Evolutionary conservation across 2,329 filamentous ascomycete genomes (phyloP), one percentile per base, ranked within the genome.

Genomic region (Beauveria sp.): DNA sequence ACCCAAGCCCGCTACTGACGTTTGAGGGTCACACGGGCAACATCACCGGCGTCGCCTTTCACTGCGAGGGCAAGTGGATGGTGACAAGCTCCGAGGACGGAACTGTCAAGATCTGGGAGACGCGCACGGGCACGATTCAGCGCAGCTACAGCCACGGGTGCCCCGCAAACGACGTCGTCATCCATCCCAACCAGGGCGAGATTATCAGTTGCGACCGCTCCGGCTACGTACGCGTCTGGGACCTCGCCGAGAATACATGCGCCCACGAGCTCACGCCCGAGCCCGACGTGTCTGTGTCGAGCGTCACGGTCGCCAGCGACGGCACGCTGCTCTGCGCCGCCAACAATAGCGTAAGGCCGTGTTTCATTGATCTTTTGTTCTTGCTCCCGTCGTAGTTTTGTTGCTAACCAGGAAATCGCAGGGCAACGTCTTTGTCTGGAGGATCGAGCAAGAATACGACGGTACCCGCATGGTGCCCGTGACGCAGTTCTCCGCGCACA

Each of bases 11-110:
- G 1, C 83, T 98, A 26, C 85, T 98, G 70, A 93, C 89, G 22
- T 98, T 99, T 70, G 93, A 98, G 73, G 95, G 95, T 48, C 95
- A 99, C 77, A 95, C 91, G 14, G 91, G 88, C 67, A 99, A 99
- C 71, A 88, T 99, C 72, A 99, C 95, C 0, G 95, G 95, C 49
- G 90, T 99, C 52, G 93, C 93, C 12, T 99, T 99, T 73, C 95
- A 99, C 75, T 98, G 93, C 74, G 95, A 99, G 75, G 93, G 93
- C 12, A 99, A 99, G 78, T 99, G 95, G 95, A 97, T 99, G 90
- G 95, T 98, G 20, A 99, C 95, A 10, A 96, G 90, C 74, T 96
- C 91, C 52, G 95, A 99, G 75, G 95, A 99, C 72, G 91, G 93
- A 69, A 96, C 91, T 0, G 93, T 97, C 71, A 96, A 96, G 80